Evolutionary conservation across 169 alveolate genomes (phyloP), one percentile per base, ranked within the genome.

Genomic region (Plasmodium malariae): DNA sequence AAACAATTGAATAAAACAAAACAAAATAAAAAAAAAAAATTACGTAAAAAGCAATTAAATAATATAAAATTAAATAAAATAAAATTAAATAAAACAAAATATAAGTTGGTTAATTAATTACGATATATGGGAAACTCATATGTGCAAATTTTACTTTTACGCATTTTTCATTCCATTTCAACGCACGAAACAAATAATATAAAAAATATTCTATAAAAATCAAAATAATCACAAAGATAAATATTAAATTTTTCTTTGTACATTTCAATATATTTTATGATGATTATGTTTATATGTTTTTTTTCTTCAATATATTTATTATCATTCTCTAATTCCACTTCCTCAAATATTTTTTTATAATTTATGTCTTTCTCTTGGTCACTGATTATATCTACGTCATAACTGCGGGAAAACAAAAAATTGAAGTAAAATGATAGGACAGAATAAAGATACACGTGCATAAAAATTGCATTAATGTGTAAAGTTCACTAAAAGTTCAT

Each of bases 141-240:
- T n/a, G n/a, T n/a, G n/a, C n/a, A n/a, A n/a, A n/a, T n/a, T n/a
- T n/a, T n/a, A n/a, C n/a, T n/a, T n/a, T n/a, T n/a, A n/a, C n/a
- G n/a, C n/a, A n/a, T n/a, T n/a, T n/a, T 30, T 51, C 40, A 59
- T 3, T 74, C 69, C 26, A 80, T 65, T 26, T 65, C 67, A 37
- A 65, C 90, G 32, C 90, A 80, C 11, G 90, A 80, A 40, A 70
- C 80, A 80, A 48, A 65, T 55, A 80, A 59, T 26, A 80, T 40
- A 80, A 80, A 80, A 80, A 48, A 80, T 48, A 80, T 80, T 32
- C 90, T 80, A 57, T 80, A 80, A 65, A 80, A 80, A 63, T 80
- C 90, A 36, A 80, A 80, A 69, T 80, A 80, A 40, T 80, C 34
- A 70, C 80, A 80, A 1, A 80, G 71, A 55, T 49, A 36, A 21